Conservation (phyloP, 495 filamentous ascomycete species). For the Penicillium bovifimosum region DNA sequence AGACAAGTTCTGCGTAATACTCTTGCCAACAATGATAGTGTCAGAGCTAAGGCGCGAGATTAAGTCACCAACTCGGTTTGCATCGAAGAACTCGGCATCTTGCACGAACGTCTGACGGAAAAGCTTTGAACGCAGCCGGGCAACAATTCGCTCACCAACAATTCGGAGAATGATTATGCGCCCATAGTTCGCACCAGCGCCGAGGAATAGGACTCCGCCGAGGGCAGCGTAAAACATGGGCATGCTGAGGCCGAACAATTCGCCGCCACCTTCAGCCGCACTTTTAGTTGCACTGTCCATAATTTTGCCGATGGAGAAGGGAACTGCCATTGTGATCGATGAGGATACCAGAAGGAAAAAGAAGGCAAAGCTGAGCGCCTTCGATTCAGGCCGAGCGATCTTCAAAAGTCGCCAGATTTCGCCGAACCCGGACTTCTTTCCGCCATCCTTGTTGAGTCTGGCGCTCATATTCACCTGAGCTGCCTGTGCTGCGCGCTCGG, state of each 20-base stretch:
- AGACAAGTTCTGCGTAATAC: slow-evolving; percentile 94
- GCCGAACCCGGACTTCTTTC: slow-evolving; percentile 57
- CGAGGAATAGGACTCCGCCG: slow-evolving; percentile 61
- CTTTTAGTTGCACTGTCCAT: slow-evolving; percentile 75
- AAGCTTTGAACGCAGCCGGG: slow-evolving; percentile 79
- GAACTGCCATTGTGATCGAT: slow-evolving; percentile 86
- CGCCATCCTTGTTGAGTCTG: slow-evolving; percentile 73
- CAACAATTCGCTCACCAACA: slow-evolving; percentile 89
- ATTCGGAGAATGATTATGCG: slow-evolving; percentile 92
- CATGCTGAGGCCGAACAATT: slow-evolving; percentile 67
- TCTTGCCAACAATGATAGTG: slow-evolving; percentile 95
- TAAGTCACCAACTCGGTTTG: slow-evolving; percentile 91
- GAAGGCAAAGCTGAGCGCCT: slow-evolving; percentile 73
- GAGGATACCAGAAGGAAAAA: slow-evolving; percentile 81
- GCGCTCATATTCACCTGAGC: slow-evolving; percentile 86
- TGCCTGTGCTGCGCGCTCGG: slow-evolving; percentile 81
- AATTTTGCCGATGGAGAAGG: slow-evolving; percentile 92
- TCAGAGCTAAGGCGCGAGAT: slow-evolving; percentile 94
- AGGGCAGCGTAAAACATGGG: slow-evolving; percentile 75
- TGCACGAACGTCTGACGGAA: slow-evolving; percentile 88
- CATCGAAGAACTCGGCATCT: slow-evolving; percentile 98
- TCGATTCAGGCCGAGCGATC: slow-evolving; percentile 81
- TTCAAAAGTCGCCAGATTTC: slow-evolving; percentile 85
- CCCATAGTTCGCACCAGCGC: slow-evolving; percentile 85
- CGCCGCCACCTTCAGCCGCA: slow-evolving; percentile 39